Evolutionary conservation across 352 stramenopile genomes (phyloP).

Genomic region (Phytophthora foliorum): DNA sequence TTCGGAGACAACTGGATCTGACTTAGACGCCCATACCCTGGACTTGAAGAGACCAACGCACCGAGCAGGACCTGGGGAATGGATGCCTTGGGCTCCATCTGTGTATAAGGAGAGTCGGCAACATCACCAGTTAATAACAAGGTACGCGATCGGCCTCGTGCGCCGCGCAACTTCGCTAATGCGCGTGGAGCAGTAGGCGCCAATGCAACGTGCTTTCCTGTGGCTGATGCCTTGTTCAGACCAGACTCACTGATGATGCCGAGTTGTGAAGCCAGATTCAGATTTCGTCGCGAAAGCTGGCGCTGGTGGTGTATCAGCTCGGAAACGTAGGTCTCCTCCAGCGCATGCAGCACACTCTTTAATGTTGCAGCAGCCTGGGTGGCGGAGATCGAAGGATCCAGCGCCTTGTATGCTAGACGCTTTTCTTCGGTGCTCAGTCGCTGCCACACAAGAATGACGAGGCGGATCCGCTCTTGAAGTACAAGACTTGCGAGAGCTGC

Average conservation of each 20-base stretch:
- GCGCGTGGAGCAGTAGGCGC: constrained; percentile 22
- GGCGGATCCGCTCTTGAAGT: constrained; percentile 68
- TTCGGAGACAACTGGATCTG: constrained; percentile 26
- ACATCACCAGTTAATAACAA: constrained; percentile 25
- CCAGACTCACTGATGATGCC: constrained; percentile 24
- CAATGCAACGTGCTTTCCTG: constrained; percentile 9
- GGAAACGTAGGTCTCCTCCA: constrained; percentile 71
- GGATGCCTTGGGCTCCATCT: constrained; percentile 31
- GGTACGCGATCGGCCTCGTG: constrained; percentile 20
- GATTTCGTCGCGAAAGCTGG: constrained; percentile 36
- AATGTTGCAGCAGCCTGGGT: constrained; percentile 36
- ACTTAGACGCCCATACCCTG: constrained; percentile 29
- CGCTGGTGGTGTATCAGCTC: constrained; percentile 67
- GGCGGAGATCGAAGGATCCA: constrained; percentile 32
- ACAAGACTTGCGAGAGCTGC: constrained; percentile 56
- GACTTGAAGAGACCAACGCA: constrained; percentile 33
- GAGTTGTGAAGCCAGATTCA: constrained; percentile 34
- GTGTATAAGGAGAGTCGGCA: constrained; percentile 2
- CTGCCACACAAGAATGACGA: constrained; percentile 62
- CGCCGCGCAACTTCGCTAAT: constrained; percentile 25
- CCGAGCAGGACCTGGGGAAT: constrained; percentile 64
- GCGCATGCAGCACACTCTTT: constrained; percentile 52
- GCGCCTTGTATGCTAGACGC: constrained; percentile 40
- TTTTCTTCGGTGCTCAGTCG: constrained; percentile 66
- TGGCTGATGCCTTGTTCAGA: neutral